Base-by-base conservation (phyloP, 1,139 yeast species). In the Petasospora fabianii region DNA sequence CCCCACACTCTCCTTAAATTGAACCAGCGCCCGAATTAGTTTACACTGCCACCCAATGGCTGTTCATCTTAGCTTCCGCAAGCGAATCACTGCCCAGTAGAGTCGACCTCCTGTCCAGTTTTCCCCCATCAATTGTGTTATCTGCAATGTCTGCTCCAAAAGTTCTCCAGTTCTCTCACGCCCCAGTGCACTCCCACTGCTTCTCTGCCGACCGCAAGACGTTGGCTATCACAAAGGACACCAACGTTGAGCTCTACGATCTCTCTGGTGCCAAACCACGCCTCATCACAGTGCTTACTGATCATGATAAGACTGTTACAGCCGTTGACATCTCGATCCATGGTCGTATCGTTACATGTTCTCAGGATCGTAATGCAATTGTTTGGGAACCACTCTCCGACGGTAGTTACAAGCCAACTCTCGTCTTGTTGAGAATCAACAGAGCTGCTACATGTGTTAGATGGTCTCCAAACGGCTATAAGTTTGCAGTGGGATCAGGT, bases 401-500 rank as follows among this genome's bases (percentile, higher is more conserved):
- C 55, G 82, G 81, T 5, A 48, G 72, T 9, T 75, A 79, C 64
- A 88, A 84, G 67, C 96, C 97, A 35, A 90, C 97, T 3, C 73
- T 94, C 59, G 99, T 94, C 15, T 71, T 94, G 44, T 73, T 94
- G 59, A 78, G 98, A 62, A 88, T 94, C 96, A 2, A 46, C 40
- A 46, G 49, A 33, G 42, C 47, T 9, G 49, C 49, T 12, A 46
- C 49, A 1, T 63, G 79, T 33, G 66, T 86, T 36, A 75, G 69
- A 38, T 71, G 71, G 38, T 66, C 88, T 35, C 97, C 97, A 2
- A 71, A 60, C 8, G 95, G 97, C 15, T 68, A 68, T 58, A 94
- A 94, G 68, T 92, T 94, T 64, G 98, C 98, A 2, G 97, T 92
- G 32, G 98, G 97, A 0, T 86, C 97, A 5, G 86, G 96, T 40